Evolutionary conservation across 2,329 filamentous ascomycete species (phyloP), one percentile per base, ranked within the genome.

Genomic region (Colletotrichum chrysophilum): DNA sequence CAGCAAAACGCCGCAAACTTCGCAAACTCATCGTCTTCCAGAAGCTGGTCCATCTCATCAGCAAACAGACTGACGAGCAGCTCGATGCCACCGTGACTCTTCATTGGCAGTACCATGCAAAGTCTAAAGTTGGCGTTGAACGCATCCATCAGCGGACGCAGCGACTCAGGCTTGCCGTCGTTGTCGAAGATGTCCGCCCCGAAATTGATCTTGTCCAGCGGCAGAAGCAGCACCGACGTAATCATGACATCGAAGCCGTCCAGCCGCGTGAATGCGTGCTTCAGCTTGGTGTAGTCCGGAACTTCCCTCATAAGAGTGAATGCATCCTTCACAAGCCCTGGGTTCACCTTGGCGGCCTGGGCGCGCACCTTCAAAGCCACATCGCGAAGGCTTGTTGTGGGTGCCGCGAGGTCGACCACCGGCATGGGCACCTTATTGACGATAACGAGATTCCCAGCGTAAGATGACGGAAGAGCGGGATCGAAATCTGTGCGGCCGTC

Each of bases 401-500:
- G 71, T 0, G 81, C 79, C n/a, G 81, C 82, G n/a, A 84, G 78
- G 5, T 77, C 74, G 24, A 78, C 76, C 2, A 82, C 67, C 0
- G 77, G 71, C 73, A 83, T 79, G 24, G 43, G 77, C 4, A 78
- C 77, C 18, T 80, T 80, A 64, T 79, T 83, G 55, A 82, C 67
- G n/a, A 83, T 77, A 14, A 82, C 71, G 4, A 80, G 52, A 21
- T 77, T 82, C 14, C 81, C 81, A 73, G 83, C 82, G 66, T 82
- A 84, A 0, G 79, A 80, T 6, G 78, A 75, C 3, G 82, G 82
- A 0, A 83, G 76, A 7, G 77, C 65, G 4, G 79, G 79, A 6
- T 80, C 82, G 48, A 83, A 83, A 70, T 80, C 81, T 0, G 81
- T 81, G 0, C 82, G 80, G 0, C 79, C 80, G 26, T 83, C 84